Percentiles rank a stretch among this genome's conserved stretches.
Conservation (phyloP, 2,329 filamentous ascomycete genomes). For the Calonectria crousiana region DNA sequence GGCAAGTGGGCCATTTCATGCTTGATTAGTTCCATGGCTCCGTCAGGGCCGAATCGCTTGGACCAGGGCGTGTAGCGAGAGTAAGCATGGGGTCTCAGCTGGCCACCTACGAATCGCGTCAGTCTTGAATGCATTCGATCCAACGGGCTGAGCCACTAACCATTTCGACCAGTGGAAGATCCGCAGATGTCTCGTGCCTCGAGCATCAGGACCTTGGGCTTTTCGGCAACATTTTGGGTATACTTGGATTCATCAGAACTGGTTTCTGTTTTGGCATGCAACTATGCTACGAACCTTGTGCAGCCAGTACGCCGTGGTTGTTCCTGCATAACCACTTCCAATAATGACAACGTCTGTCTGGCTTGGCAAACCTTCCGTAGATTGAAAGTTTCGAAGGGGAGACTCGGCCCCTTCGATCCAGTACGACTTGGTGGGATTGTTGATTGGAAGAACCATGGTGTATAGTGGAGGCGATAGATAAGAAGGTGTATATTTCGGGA, state of each 20-base stretch:
- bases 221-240: not conserved
- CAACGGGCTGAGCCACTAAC: not conserved
- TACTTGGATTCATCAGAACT: not conserved
- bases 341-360: conserved; percentile 21
- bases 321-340: conserved; percentile 25
- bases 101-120: conserved; percentile 9
- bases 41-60: conserved; percentile 9
- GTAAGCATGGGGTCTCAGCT: conserved; percentile 24
- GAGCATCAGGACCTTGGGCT: conserved; percentile 18
- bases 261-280: not conserved
- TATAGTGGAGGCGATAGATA: not conserved
- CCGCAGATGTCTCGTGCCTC: conserved; percentile 28
- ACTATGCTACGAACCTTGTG: conserved; percentile 11
- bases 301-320: conserved; percentile 24
- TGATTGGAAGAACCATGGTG: conserved; percentile 24
- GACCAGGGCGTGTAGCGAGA: conserved; percentile 21
- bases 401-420: conserved; percentile 26
- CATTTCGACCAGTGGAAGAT: conserved; percentile 25
- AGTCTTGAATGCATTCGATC: not conserved
- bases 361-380: conserved; percentile 4
- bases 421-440: conserved; percentile 27
- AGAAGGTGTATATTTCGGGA: not conserved
- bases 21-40: conserved; percentile 15
- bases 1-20: conserved; percentile 27
- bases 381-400: conserved; percentile 22